Percentiles rank a stretch among this genome's conserved stretches.
Evolutionary conservation across 139 green algal species (phyloP).

Genomic region (Tetraselmis striata): DNA sequence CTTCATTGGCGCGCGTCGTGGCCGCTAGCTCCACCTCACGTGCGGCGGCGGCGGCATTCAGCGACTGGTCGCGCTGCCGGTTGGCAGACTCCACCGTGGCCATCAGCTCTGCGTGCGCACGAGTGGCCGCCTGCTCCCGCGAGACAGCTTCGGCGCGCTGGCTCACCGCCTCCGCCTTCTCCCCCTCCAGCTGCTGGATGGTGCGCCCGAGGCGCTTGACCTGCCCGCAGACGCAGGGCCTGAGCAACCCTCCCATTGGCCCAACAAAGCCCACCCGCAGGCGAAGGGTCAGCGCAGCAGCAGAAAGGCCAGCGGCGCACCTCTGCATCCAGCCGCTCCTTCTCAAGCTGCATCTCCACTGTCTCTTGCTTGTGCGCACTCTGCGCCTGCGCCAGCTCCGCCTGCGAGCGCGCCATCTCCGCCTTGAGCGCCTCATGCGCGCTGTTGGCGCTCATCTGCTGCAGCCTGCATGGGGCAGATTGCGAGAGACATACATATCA

Average conservation of each 20-base stretch:
- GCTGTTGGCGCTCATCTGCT: constrained; percentile 24
- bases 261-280: too few species aligned
- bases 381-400: constrained; percentile 23
- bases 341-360: neutral
- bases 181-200: neutral
- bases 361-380: neutral
- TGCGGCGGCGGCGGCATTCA: neutral
- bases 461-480: neutral
- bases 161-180: constrained; percentile 6
- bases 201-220: neutral
- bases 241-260: too few species aligned
- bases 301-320: too few species aligned
- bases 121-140: constrained; percentile 11
- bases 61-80: neutral
- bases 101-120: constrained; percentile 28
- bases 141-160: constrained; percentile 21
- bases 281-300: too few species aligned
- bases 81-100: constrained; percentile 4
- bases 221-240: too few species aligned
- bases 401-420: constrained; percentile 54
- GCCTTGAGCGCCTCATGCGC: constrained; percentile 41
- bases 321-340: neutral
- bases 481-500: neutral
- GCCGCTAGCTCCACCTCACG: neutral
- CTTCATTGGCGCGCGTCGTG: neutral